Evolutionary conservation across 2,329 filamentous ascomycete species (phyloP).

Genomic region (Talaromyces funiculosus): DNA sequence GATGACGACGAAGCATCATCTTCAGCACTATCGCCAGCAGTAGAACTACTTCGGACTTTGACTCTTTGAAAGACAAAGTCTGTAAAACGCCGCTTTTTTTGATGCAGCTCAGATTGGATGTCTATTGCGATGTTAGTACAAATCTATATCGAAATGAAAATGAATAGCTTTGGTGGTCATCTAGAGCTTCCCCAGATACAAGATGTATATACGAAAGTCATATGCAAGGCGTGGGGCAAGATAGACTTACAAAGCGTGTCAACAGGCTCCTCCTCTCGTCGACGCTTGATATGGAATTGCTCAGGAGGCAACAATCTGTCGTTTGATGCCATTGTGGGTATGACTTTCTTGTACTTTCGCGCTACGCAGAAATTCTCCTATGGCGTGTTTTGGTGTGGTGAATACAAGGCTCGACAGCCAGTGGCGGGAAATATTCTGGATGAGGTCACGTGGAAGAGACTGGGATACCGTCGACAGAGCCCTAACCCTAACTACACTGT

Average conservation of each 20-base stretch:
- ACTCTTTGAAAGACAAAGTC: conserved; percentile 45
- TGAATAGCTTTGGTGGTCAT: not conserved
- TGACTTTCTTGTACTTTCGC: not conserved
- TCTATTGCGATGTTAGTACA: conserved; percentile 24
- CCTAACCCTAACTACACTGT: not conserved
- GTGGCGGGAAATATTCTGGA: not conserved
- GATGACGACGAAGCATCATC: conserved; percentile 12
- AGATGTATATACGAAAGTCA: not conserved
- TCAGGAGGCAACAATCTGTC: conserved; percentile 41
- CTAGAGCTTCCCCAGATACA: not conserved
- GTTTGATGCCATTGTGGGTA: not conserved
- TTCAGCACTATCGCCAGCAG: conserved; percentile 7
- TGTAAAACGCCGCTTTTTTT: conserved; percentile 45
- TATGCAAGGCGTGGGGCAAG: conserved; percentile 3
- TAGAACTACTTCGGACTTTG: conserved; percentile 21
- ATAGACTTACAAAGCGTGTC: conserved; percentile 45
- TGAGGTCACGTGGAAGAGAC: not conserved
- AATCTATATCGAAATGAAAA: not conserved
- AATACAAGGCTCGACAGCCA: not conserved
- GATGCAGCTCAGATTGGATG: conserved; percentile 40
- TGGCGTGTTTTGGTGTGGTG: not conserved
- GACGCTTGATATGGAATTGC: conserved; percentile 51
- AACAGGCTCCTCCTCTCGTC: conserved; percentile 52
- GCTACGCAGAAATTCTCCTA: not conserved
- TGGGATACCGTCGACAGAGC: not conserved